Base-by-base conservation (phyloP, 108 stramenopile species). In the Chaetoceros tenuissimus region DNA sequence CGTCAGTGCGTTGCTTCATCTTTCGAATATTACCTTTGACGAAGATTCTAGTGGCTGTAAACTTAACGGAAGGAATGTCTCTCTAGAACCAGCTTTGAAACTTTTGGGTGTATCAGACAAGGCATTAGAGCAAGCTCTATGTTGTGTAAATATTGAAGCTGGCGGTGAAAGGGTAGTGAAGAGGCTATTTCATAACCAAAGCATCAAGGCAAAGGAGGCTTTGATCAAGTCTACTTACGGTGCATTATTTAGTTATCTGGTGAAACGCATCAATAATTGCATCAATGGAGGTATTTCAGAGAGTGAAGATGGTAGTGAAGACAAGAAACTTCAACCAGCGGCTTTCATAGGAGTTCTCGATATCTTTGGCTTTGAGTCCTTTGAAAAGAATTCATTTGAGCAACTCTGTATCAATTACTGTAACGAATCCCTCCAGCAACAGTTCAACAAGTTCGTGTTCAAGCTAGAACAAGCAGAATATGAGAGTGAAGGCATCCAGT, bases 281-380 rank as follows among this genome's bases (percentile, higher is more conserved):
- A 93, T 96, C 5, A 43, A 22, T 50, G 63, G 51, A 8, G 53
- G 50, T 25, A 54, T 22, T 23, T 30, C 21, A 24, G 13, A 53
- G 28, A 31, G 58, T 5, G 17, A 24, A 1, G 59, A 55, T 31
- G 26, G 31, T 17, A 56, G 73, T 28, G 19, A 55, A 13, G 8
- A 34, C 18, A 21, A 31, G 28, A 23, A 46, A 62, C 28, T 27
- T 10, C 67, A 25, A 0, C 62, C 34, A 8, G 71, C 64, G 13
- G 75, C 87, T 23, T 89, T 90, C 28, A 97, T 97, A 31, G 96
- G 96, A 48, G 81, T 98, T 27, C 71, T 99, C 21, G 98, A 99
- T 64, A 99, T 99, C 56, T 99, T 98, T 67, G 98, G 98, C 24
- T 99, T 99, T 69, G 98, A 99, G 71, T 87, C 88, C 21, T 99